These are phyloP conservation scores for Aspergillus fijiensis DNA, from an alignment of 2,329 filamentous ascomycete genomes.

Conservation along the genomic window DNA sequence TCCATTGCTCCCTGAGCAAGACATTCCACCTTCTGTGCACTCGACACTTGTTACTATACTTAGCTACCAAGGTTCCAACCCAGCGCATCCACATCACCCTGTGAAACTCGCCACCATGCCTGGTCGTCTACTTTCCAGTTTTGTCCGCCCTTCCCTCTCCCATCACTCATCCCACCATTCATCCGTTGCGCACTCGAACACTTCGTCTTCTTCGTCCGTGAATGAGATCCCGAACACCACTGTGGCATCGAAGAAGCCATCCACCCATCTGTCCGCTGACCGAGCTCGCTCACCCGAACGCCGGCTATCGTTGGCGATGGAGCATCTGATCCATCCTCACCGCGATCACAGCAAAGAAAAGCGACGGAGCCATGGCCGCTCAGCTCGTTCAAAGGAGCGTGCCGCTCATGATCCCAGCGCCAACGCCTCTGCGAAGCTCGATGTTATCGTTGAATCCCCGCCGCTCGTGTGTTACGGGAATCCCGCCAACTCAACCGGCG, in stretches of 20 bases:
- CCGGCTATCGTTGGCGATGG: conserved; percentile 45
- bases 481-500: conserved; percentile 73
- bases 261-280: conserved; percentile 24
- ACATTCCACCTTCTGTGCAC: background rate
- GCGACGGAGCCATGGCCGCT: conserved; percentile 36
- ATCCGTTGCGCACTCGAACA: conserved; percentile 31
- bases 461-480: conserved; percentile 81
- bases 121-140: conserved; percentile 41
- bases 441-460: conserved; percentile 75
- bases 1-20: background rate
- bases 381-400: conserved; percentile 40
- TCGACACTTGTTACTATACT: background rate
- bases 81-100: background rate
- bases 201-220: conserved; percentile 40
- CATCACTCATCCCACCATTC: conserved; percentile 22
- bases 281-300: conserved; percentile 40
- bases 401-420: conserved; percentile 29
- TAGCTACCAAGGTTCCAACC: background rate
- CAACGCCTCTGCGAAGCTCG: conserved; percentile 52
- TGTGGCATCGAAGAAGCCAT: conserved; percentile 28
- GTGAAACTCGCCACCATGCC: conserved; percentile 32
- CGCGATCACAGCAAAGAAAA: conserved; percentile 45
- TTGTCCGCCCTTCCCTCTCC: conserved; percentile 37
- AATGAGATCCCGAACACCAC: conserved; percentile 33
- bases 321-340: conserved; percentile 45